Conservation (phyloP, 164 flowering plant genomes). For the Magnolia changhungtana region DNA sequence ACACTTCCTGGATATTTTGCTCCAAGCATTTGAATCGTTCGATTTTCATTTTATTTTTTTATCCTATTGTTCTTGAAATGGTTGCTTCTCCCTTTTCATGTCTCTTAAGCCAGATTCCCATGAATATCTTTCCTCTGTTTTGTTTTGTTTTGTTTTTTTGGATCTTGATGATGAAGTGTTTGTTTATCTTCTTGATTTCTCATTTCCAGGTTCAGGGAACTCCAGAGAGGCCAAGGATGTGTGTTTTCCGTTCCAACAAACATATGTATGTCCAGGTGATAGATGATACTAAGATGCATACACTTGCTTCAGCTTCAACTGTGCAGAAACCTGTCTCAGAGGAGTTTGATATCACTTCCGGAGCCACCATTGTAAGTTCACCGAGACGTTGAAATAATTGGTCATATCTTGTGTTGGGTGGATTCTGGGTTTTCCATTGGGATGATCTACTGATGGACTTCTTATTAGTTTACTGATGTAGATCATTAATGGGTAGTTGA, state of each 20-base stretch:
- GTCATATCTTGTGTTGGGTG: not conserved
- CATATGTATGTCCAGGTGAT: constrained; percentile 91
- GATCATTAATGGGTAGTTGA: too few relatives aligned
- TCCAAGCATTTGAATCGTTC: too few relatives aligned
- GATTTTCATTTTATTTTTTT: not conserved
- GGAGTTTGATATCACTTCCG: constrained; percentile 55
- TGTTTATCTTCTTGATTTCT: not conserved
- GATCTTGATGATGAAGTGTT: not conserved
- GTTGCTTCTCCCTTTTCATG: not conserved
- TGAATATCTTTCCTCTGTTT: too few relatives aligned
- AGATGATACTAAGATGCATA: constrained; percentile 95
- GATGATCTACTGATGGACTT: too few relatives aligned
- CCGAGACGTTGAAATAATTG: not conserved
- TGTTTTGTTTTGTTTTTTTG: not conserved
- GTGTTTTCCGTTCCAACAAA: constrained; percentile 91
- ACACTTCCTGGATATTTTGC: too few relatives aligned
- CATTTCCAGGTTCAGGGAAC: constrained; percentile 78
- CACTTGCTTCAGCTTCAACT: constrained; percentile 91
- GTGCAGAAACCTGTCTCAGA: constrained; percentile 79
- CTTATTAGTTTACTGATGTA: too few relatives aligned
- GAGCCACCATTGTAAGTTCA: constrained; percentile 84
- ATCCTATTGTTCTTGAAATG: not conserved
- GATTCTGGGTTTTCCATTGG: not conserved
- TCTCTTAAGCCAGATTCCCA: too few relatives aligned
- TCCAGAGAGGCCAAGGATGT: constrained; percentile 86